Base-by-base conservation (phyloP, 306 rosid genomes). In the Calophaca sinica region DNA sequence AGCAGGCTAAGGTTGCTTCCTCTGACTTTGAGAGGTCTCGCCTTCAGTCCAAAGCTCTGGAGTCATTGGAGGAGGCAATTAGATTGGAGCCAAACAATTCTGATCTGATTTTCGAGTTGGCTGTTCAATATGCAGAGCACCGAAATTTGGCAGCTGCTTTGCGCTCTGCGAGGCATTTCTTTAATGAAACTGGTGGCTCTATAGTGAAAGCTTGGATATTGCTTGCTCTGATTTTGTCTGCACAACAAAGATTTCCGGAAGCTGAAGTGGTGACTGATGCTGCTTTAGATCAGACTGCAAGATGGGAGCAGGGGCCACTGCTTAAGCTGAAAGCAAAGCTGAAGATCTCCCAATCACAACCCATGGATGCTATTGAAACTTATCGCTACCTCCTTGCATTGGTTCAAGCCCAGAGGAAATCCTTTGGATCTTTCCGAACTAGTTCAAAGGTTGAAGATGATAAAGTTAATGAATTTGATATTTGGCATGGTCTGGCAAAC, bases 291-390 rank as follows among this genome's bases (percentile, higher is more conserved):
- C 93, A 92, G 86, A 96, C 96, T 54, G 62, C 88, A 41, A 92
- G 83, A 85, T 94, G 97, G 99, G 96, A 92, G 83, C 99, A 92
- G 77, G 98, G 92, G 68, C 88, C 99, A 51, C 86, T 94, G 33
- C 97, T 94, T 51, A 86, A 89, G 87, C 89, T 94, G 62, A 94
- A 92, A 74, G 98, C 98, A 41, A 92, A 90, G 88, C 83, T 94
- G 77, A 94, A 86, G 85, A 80, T 90, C 61, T 82, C 88, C 38
- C 92, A 86, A 83, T 89, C 93, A 36, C 81, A 78, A 65, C 92
- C 89, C 35, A 89, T 79, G 89, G 97, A 92, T 72, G 96, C 98
- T 62, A 89, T 92, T 86, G 98, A 94, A 84, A 92, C 96, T 53
- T 92, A 90, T 42, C 88, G 97, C 5, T 66, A 84, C 88, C 96